Evolutionary conservation across 2,329 filamentous ascomycete species (phyloP), one percentile per base, ranked within the genome.

Genomic region (Exserohilum rostratum): DNA sequence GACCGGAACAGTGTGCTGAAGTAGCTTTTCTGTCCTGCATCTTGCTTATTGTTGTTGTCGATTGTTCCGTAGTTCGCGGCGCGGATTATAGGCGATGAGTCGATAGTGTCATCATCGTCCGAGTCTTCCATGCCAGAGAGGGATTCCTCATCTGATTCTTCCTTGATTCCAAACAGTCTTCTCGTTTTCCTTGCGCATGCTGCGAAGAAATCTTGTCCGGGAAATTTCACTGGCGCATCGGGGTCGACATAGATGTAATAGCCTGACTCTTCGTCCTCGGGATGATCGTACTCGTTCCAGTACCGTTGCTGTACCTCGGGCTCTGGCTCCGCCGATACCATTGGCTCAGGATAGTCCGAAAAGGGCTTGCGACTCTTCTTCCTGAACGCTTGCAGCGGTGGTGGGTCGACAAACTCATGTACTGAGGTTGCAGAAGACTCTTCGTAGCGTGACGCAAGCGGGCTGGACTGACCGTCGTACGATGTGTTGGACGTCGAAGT

Each of bases 261-360:
- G 31, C 84, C 82, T 17, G 86, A 82, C 12, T 81, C 77, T 2
- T 82, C 85, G 10, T 76, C 77, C 70, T 90, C 91, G 7, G 89
- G 90, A 69, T 93, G 78, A 62, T 96, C 91, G 72, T 93, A 95
- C 72, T 96, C 91, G 73, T 90, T 93, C 90, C 91, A 96, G 70
- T 93, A 95, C 46, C 72, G 55, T 64, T 76, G 66, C 30, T 56
- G 56, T 27, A 57, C 44, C 30, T 63, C 59, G 1, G 60, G 57
- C 31, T 66, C 65, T 10, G 51, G 35, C 13, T 70, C 61, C 17
- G 60, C 53, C 39, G 62, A 55, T 7, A 55, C 38, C 10, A 66
- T 60, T 1, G 67, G 59, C 3, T 63, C 60, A 13, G 62, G 58
- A 31, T 70, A 64, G 10, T 67, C 64, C 2, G 68, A 61, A 43